Evolutionary conservation across 148 eudicot genomes (phyloP).

Genomic region (Arbutus unedo): DNA sequence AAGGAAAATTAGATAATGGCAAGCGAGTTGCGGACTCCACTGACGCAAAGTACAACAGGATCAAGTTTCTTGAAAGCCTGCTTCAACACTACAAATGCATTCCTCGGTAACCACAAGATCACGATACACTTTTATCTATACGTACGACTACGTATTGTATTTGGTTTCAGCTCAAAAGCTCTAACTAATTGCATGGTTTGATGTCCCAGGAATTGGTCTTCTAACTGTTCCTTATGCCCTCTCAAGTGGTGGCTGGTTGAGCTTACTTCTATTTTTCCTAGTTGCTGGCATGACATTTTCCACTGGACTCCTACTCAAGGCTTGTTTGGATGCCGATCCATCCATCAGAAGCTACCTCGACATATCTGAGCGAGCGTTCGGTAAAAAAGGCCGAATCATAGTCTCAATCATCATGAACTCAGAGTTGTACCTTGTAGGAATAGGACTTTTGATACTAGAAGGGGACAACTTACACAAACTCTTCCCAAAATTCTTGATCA

Average conservation of each 20-base stretch:
- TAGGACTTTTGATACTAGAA: conserved; percentile 31
- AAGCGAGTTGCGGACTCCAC: conserved; percentile 19
- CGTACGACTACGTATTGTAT: background rate
- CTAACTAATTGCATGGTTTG: background rate
- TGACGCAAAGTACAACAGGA: conserved; percentile 24
- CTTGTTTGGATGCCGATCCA: conserved; percentile 24
- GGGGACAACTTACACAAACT: conserved; percentile 37
- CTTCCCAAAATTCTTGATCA: conserved; percentile 26
- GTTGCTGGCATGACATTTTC: conserved; percentile 24
- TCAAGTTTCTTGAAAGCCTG: conserved; percentile 37
- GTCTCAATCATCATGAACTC: conserved; percentile 31
- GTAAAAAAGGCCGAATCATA: conserved; percentile 26
- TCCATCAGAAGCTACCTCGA: conserved; percentile 24
- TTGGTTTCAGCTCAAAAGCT: background rate
- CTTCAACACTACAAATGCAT: conserved; percentile 38
- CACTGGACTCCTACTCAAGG: conserved; percentile 27
- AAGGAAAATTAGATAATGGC: conserved; percentile 10
- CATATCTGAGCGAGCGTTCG: conserved; percentile 36
- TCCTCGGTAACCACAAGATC: conserved; percentile 24
- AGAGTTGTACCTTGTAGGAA: conserved; percentile 30
- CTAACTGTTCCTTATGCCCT: conserved; percentile 37
- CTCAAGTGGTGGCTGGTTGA: conserved; percentile 36
- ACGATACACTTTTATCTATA: background rate
- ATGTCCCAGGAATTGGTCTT: conserved; percentile 33
- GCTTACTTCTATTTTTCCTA: conserved; percentile 25